Evolutionary conservation across 2,329 filamentous ascomycete genomes (phyloP).

Genomic region (Arachnomyces sp.): DNA sequence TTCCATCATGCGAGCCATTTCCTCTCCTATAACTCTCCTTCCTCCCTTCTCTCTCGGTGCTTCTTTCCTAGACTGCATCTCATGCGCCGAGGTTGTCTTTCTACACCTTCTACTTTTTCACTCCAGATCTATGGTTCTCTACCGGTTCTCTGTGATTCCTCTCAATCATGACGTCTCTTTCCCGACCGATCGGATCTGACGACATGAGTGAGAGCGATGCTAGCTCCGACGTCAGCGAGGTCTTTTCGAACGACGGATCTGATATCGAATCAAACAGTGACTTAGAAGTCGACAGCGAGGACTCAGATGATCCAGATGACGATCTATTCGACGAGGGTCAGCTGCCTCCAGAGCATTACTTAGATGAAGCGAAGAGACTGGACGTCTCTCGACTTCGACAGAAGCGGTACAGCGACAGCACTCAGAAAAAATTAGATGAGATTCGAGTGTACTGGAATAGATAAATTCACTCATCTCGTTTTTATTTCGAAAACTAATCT

Average conservation of each 20-base stretch:
- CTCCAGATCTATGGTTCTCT: too few species aligned
- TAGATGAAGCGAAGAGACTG: constrained; percentile 17
- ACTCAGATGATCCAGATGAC: constrained; percentile 10
- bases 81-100: too few species aligned
- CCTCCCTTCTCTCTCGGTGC: too few species aligned
- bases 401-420: constrained; percentile 20
- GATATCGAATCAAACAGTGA: constrained; percentile 12
- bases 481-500: neutral
- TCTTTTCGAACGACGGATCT: constrained; percentile 15
- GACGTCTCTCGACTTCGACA: constrained; percentile 20
- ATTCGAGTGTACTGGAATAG: constrained; percentile 17
- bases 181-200: constrained; percentile 5
- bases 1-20: too few species aligned
- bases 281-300: constrained; percentile 8
- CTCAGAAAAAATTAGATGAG: constrained; percentile 20
- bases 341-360: constrained; percentile 16
- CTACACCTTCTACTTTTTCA: too few species aligned
- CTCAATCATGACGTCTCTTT: constrained; percentile 10
- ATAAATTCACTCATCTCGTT: constrained; percentile 9
- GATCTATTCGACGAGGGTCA: constrained; percentile 10
- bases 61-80: too few species aligned
- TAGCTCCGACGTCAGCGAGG: constrained; percentile 10
- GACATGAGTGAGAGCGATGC: constrained; percentile 13
- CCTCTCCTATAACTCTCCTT: too few species aligned
- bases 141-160: too few species aligned